Evolutionary conservation across 2,329 filamentous ascomycete species (phyloP).

Genomic region (Calycina herbarum): DNA sequence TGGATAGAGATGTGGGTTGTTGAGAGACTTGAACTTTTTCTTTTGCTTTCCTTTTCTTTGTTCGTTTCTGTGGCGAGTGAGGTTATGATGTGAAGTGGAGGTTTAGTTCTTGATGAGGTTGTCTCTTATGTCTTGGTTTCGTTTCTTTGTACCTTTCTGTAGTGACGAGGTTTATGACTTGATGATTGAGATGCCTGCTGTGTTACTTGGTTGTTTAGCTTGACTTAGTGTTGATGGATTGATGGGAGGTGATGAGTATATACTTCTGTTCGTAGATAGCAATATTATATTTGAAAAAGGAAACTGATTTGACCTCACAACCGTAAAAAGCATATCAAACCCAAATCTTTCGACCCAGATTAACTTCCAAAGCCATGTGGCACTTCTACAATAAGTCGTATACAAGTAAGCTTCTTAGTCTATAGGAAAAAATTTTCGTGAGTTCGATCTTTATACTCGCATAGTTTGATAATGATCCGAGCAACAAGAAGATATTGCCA

Average conservation of each 20-base stretch:
- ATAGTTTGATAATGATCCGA: too few relatives aligned
- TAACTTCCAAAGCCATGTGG: too few relatives aligned
- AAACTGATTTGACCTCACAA: too few relatives aligned
- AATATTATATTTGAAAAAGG: background rate
- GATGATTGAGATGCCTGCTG: background rate
- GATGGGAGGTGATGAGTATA: background rate
- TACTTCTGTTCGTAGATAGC: background rate
- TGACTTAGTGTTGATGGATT: background rate
- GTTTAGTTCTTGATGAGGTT: background rate
- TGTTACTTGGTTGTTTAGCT: background rate
- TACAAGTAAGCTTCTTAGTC: too few relatives aligned
- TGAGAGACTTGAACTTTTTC: background rate
- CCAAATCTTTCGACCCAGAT: too few relatives aligned
- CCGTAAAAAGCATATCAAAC: too few relatives aligned
- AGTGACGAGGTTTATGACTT: background rate
- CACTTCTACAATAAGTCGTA: too few relatives aligned
- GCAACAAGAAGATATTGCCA: too few relatives aligned
- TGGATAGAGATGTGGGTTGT: background rate
- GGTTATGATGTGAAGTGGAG: too few relatives aligned
- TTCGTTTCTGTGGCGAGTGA: background rate
- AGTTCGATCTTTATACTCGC: too few relatives aligned
- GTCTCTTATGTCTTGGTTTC: background rate
- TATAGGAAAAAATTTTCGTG: too few relatives aligned
- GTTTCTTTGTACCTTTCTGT: background rate
- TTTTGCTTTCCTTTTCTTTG: background rate